phyloP scores from a whole-genome alignment of 768 basidiomycete genomes.

The Kwoniella europaea region DNA sequence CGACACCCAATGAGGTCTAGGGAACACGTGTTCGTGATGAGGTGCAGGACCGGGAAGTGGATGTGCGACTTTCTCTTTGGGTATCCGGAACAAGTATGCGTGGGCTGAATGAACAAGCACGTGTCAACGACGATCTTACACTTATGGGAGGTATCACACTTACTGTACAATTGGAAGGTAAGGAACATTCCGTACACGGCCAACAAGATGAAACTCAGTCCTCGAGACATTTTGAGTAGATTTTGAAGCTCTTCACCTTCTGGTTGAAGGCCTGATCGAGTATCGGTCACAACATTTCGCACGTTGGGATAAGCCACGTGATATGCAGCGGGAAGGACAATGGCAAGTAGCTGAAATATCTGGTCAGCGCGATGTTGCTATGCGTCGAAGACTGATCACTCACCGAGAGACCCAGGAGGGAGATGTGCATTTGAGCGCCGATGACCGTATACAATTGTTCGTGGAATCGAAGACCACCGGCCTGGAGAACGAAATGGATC shows the following conservation, averaged over 20 bases:
- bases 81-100: constrained; percentile 44
- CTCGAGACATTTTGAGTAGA: constrained; percentile 62
- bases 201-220: constrained; percentile 63
- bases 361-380: neutral
- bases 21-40: constrained; percentile 45
- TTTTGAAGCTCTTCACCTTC: constrained; percentile 61
- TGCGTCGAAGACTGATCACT: neutral
- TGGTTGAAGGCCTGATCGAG: constrained; percentile 19
- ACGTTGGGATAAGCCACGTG: constrained; percentile 36
- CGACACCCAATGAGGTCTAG: constrained; percentile 50
- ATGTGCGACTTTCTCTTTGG: constrained; percentile 29
- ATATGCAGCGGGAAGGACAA: constrained; percentile 59
- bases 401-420: constrained; percentile 56
- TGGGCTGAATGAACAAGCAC: constrained; percentile 23
- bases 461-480: constrained; percentile 63
- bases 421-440: constrained; percentile 60
- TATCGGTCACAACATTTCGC: constrained; percentile 30
- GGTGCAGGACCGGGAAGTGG: constrained; percentile 47
- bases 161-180: constrained; percentile 47
- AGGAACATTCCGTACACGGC: constrained; percentile 60
- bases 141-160: neutral
- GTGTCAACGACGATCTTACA: neutral
- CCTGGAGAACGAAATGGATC: constrained; percentile 2
- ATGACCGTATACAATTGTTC: constrained; percentile 65
- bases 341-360: constrained; percentile 46